Base-by-base conservation (phyloP, 208 protist species). In the Phytomonas sp. region DNA sequence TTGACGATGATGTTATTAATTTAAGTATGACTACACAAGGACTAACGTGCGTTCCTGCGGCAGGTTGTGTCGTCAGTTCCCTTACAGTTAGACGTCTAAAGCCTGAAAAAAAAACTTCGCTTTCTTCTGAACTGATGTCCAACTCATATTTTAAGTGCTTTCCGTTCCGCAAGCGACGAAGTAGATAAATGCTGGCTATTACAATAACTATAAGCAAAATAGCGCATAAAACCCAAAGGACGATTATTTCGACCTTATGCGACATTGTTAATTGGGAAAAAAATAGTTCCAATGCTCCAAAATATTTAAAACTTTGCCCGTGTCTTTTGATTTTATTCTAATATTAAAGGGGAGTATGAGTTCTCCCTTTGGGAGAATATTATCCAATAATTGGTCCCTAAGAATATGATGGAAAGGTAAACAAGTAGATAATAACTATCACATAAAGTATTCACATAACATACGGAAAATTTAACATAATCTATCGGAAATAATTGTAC, bases 41-140 rank as follows among this genome's bases (percentile, higher is more conserved):
- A 29, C 67, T 62, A 14, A 56, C 26, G 59, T 84, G 73, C 8
- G 71, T 63, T 10, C 80, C 80, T 19, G 75, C 67, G 0, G 30
- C 31, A 33, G 80, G 80, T 32, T n/a, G 40, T 23, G 66, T 74
- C 2, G 30, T 26, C 11, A 83, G 37, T 61, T 83, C 71, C 67
- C 67, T 70, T 4, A 60, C 49, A 19, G 63, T 62, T 26, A 71
- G 70, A 8, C 69, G 66, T 23, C 60, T 75, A 56, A 74, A 83
- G 0, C 79, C 79, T 29, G 34, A 62, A 34, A 77, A 79, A 5
- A 71, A 42, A 8, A 1, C 10, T 49, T 69, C 60, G 1, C 64
- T 59, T 1, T 23, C 26, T 10, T 30, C 60, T 36, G 23, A 63
- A 16, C 14, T 3, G 14, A 2, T 19, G 40, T 49, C 40, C 40